A percentile compares a stretch with the other conserved stretches of the same genome.
Conservation (phyloP, 1,139 yeast species). For the Schizosaccharomyces versatilis region DNA sequence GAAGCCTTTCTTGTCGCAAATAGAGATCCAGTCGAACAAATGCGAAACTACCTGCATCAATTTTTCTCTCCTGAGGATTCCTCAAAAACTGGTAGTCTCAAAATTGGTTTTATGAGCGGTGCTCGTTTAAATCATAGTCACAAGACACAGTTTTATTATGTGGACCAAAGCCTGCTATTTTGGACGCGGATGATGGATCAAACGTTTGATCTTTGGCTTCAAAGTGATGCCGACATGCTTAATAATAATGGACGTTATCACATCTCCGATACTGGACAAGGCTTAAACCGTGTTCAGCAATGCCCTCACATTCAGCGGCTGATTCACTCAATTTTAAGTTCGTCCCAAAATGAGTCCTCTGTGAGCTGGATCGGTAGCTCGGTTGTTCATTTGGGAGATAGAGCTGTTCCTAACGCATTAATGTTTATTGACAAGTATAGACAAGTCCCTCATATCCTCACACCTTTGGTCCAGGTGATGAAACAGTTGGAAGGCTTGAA, state of each 20-base stretch:
- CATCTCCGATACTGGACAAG: conserved; percentile 55
- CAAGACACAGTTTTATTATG: conserved; percentile 44
- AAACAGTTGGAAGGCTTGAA: conserved; percentile 29
- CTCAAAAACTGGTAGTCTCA: conserved; percentile 25
- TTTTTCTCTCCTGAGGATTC: conserved; percentile 24
- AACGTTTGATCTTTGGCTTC: conserved; percentile 48
- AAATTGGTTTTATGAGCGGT: conserved; percentile 36
- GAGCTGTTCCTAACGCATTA: conserved; percentile 56
- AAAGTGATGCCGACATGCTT: conserved; percentile 46
- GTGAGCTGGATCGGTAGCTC: conserved; percentile 49
- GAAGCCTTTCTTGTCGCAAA: conserved; percentile 49
- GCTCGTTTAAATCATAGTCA: conserved; percentile 51
- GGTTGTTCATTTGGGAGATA: conserved; percentile 56
- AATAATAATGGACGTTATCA: conserved; percentile 29
- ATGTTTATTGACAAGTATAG: conserved; percentile 54
- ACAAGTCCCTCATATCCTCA: conserved; percentile 50
- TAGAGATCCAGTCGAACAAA: conserved; percentile 38
- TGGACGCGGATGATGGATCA: conserved; percentile 59
- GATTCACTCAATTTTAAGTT: conserved; percentile 41
- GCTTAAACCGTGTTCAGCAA: conserved; percentile 45
- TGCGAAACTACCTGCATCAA: conserved; percentile 31
- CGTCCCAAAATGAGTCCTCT: conserved; percentile 38
- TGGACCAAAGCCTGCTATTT: conserved; percentile 37
- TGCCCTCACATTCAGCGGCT: conserved; percentile 45
- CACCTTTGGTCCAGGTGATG: conserved; percentile 40